Conservation (phyloP, 768 basidiomycete species). For the Amanita pseudoporphyria region DNA sequence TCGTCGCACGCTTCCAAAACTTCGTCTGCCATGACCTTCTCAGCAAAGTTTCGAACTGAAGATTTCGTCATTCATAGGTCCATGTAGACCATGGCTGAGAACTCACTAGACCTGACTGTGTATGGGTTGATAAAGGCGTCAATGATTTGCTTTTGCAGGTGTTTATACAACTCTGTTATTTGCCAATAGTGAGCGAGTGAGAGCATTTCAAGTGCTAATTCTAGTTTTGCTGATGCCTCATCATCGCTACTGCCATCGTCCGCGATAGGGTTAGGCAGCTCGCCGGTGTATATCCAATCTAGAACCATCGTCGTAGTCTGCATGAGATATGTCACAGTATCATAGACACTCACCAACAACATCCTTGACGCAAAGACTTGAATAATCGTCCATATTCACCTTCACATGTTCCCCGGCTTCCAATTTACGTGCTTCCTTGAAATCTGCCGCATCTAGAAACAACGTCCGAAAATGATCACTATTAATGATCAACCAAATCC, state of each 20-base stretch:
- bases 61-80: background rate
- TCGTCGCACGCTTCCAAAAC: too few species aligned
- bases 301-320: background rate
- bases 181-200: slow-evolving; percentile 6
- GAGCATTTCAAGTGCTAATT: slow-evolving; percentile 9
- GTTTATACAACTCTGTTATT: slow-evolving; percentile 1
- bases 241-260: background rate
- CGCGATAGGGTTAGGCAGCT: slow-evolving; percentile 10
- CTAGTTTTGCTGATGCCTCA: slow-evolving; percentile 7
- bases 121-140: slow-evolving; percentile 19
- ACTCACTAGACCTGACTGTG: slow-evolving; percentile 20
- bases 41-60: too few species aligned
- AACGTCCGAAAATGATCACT: slow-evolving; percentile 21
- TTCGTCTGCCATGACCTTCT: too few species aligned
- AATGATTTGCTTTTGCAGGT: slow-evolving; percentile 8
- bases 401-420: slow-evolving; percentile 10
- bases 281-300: slow-evolving; percentile 6
- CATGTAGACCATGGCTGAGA: background rate
- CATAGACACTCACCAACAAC: background rate
- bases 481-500: slow-evolving; percentile 26
- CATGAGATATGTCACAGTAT: background rate
- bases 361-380: slow-evolving; percentile 15
- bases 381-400: slow-evolving; percentile 2
- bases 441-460: slow-evolving; percentile 17
- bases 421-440: slow-evolving; percentile 1